Percentiles rank a stretch among this genome's conserved stretches.
These are phyloP conservation scores for Citrus inodora DNA, from an alignment of 345 rosid species.

Conservation along the genomic window DNA sequence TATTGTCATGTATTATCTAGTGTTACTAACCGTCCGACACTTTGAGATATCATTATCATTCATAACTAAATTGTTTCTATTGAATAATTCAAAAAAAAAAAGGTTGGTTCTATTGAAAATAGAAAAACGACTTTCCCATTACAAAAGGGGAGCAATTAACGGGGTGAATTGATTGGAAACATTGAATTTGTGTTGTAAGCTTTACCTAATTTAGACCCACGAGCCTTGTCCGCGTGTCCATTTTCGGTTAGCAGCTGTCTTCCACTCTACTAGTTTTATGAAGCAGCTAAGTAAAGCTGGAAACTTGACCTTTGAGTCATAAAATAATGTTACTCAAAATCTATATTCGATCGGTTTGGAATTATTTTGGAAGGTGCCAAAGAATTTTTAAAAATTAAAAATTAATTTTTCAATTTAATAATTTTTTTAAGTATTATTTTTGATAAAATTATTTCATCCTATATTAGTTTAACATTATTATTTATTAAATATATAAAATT, in stretches of 20 bases:
- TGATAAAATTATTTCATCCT: too few relatives aligned
- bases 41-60: not conserved
- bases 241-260: slow-evolving; percentile 23
- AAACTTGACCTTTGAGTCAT: not conserved
- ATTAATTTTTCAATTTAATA: too few relatives aligned
- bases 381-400: too few relatives aligned
- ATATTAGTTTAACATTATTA: too few relatives aligned
- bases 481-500: too few relatives aligned
- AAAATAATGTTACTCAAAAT: not conserved
- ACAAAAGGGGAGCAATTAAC: not conserved
- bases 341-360: too few relatives aligned
- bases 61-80: not conserved
- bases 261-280: slow-evolving; percentile 10
- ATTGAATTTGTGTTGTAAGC: not conserved
- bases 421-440: too few relatives aligned
- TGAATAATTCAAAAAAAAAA: too few relatives aligned
- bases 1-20: not conserved
- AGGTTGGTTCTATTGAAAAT: too few relatives aligned
- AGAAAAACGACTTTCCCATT: not conserved
- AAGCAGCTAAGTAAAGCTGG: not conserved
- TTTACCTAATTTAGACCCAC: slow-evolving; percentile 4
- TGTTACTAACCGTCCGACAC: not conserved
- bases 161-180: not conserved
- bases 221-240: not conserved
- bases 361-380: too few relatives aligned